Percentiles rank a stretch among this genome's conserved stretches.
Conservation (phyloP, 495 filamentous ascomycete species). For the Tetracladium marchalianum region DNA sequence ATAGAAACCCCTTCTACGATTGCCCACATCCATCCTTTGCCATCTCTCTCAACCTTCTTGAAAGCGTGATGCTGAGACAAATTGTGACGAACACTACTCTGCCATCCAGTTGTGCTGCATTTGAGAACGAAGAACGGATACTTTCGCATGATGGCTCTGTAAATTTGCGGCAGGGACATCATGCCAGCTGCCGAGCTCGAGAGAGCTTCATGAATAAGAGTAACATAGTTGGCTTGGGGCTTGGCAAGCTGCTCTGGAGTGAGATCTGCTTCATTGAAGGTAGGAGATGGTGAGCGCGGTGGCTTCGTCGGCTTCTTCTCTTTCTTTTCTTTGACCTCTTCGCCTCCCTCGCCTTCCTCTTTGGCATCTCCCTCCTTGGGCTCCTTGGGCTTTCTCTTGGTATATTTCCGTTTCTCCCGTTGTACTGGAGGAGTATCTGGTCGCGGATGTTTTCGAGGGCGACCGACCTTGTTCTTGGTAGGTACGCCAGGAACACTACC, state of each 20-base stretch:
- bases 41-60: conserved; percentile 67
- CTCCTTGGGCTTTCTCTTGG: conserved; percentile 58
- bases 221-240: conserved; percentile 77
- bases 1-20: conserved; percentile 52
- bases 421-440: conserved; percentile 47
- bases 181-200: conserved; percentile 56
- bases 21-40: conserved; percentile 64
- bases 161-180: conserved; percentile 88
- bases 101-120: conserved; percentile 79
- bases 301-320: conserved; percentile 50
- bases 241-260: conserved; percentile 79
- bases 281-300: conserved; percentile 59
- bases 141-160: conserved; percentile 73
- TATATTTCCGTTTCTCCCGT: conserved; percentile 69
- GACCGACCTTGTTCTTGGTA: conserved; percentile 52
- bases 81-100: conserved; percentile 94
- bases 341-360: conserved; percentile 31
- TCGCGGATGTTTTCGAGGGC: conserved; percentile 40
- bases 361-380: conserved; percentile 41
- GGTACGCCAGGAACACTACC: conserved; percentile 26
- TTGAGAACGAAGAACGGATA: conserved; percentile 88
- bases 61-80: conserved; percentile 84
- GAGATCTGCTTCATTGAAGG: conserved; percentile 64
- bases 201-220: conserved; percentile 84
- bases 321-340: conserved; percentile 44